These are phyloP conservation scores for Pseudopithomyces maydicus DNA, from an alignment of 2,329 filamentous ascomycete genomes.

Conservation along the genomic window DNA sequence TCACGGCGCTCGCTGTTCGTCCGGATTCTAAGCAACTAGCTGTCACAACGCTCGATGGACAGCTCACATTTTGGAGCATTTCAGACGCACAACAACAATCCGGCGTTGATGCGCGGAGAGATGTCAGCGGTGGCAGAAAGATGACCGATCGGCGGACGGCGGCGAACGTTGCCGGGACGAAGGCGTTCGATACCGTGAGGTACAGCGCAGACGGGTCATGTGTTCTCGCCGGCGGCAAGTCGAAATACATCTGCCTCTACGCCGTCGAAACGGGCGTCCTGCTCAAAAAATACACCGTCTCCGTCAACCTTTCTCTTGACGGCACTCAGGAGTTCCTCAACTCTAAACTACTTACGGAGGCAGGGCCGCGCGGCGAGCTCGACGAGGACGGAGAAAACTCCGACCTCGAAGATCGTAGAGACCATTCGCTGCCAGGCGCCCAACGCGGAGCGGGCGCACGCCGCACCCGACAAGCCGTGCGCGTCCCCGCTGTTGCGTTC, in stretches of 20 bases:
- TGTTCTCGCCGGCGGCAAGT: slow-evolving; percentile 88
- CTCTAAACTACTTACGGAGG: slow-evolving; percentile 88
- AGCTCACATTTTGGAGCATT: slow-evolving; percentile 93
- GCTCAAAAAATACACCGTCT: slow-evolving; percentile 94
- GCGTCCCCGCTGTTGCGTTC: slow-evolving; percentile 84
- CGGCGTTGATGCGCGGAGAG: slow-evolving; percentile 85
- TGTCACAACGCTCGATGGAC: slow-evolving; percentile 89
- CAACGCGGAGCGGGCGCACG: slow-evolving; percentile 87
- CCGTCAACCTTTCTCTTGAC: slow-evolving; percentile 90
- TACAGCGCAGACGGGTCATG: slow-evolving; percentile 95
- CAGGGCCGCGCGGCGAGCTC: slow-evolving; percentile 80
- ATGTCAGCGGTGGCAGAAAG: slow-evolving; percentile 91
- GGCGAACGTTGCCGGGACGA: slow-evolving; percentile 87
- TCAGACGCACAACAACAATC: slow-evolving; percentile 84
- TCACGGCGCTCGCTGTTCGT: slow-evolving; percentile 82
- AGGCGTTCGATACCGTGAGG: slow-evolving; percentile 83
- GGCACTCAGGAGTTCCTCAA: slow-evolving; percentile 98
- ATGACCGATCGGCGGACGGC: slow-evolving; percentile 86
- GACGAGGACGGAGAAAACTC: slow-evolving; percentile 88
- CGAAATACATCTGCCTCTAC: slow-evolving; percentile 98
- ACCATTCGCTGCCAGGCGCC: slow-evolving; percentile 80
- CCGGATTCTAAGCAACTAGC: slow-evolving; percentile 92
- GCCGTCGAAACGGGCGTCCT: slow-evolving; percentile 91
- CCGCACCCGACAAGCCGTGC: slow-evolving; percentile 78
- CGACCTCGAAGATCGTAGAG: slow-evolving; percentile 83